A percentile compares a stretch with the other conserved stretches of the same genome.
These are phyloP conservation scores for Schizochytrium sp. DNA, from an alignment of 108 stramenopile genomes.

Conservation along the genomic window DNA sequence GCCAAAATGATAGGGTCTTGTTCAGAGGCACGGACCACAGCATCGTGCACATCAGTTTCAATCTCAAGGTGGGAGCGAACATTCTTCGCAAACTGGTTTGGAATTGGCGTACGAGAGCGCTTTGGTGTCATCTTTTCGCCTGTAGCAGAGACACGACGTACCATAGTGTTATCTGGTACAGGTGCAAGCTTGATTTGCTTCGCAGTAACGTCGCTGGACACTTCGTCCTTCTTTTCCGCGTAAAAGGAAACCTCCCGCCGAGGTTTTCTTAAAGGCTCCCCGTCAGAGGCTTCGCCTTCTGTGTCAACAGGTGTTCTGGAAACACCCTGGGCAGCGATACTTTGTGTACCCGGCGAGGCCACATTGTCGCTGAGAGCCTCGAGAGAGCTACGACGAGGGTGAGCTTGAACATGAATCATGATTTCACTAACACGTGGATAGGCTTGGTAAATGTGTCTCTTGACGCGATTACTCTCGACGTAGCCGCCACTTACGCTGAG, in stretches of 20 bases:
- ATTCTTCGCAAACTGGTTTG: conserved; percentile 40
- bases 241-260: conserved; percentile 1
- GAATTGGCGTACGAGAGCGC: background rate
- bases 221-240: background rate
- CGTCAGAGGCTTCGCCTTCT: no score
- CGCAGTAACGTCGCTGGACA: no score
- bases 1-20: conserved; percentile 33
- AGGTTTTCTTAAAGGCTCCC: background rate
- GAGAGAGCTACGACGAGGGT: background rate
- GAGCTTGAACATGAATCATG: conserved; percentile 53
- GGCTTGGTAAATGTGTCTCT: conserved; percentile 31
- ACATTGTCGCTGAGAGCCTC: background rate
- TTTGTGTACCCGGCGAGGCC: no score
- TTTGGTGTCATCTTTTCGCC: background rate
- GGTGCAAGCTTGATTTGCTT: no score
- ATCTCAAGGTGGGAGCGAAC: conserved; percentile 20
- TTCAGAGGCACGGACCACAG: background rate
- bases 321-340: no score
- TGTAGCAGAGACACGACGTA: no score
- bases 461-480: conserved; percentile 39
- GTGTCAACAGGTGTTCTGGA: no score
- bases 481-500: conserved; percentile 55
- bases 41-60: background rate
- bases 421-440: conserved; percentile 38
- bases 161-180: no score